Conservation (phyloP, 1,284 basidiomycete species). For the Sanghuangporus weigelae region DNA sequence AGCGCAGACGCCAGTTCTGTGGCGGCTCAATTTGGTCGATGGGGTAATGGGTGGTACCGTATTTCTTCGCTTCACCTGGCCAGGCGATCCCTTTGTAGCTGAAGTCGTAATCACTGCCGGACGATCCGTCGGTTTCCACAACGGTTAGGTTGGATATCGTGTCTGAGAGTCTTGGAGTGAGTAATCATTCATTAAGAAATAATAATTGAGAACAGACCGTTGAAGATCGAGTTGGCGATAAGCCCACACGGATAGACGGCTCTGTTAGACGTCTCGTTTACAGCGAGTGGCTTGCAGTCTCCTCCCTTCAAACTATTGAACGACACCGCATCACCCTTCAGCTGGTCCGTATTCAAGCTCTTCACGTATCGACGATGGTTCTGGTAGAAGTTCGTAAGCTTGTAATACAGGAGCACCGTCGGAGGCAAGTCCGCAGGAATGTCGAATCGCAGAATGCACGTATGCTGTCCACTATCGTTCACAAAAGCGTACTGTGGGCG, state of each 20-base stretch:
- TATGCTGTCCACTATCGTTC: slow-evolving; percentile 44
- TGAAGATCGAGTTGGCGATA: slow-evolving; percentile 98
- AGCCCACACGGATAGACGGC: slow-evolving; percentile 92
- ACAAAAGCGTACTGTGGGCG: slow-evolving; percentile 69
- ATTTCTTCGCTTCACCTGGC: slow-evolving; percentile 92
- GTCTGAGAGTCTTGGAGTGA: slow-evolving; percentile 41
- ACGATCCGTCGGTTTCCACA: slow-evolving; percentile 37
- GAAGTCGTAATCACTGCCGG: slow-evolving; percentile 63
- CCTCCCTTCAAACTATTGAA: slow-evolving; percentile 55
- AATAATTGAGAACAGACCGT: slow-evolving; percentile 51
- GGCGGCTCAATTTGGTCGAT: slow-evolving; percentile 76
- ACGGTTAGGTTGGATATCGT: slow-evolving; percentile 65
- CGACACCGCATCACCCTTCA: slow-evolving; percentile 69
- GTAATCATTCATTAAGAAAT: not conserved
- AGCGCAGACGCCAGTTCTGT: slow-evolving; percentile 82
- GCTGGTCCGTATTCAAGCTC: slow-evolving; percentile 82
- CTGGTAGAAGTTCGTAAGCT: slow-evolving; percentile 95
- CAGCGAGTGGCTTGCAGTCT: slow-evolving; percentile 87
- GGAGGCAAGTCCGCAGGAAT: slow-evolving; percentile 74
- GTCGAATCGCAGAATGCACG: slow-evolving; percentile 78
- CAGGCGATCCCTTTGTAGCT: slow-evolving; percentile 85
- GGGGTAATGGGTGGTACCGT: slow-evolving; percentile 56
- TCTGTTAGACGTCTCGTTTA: slow-evolving; percentile 40
- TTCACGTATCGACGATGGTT: slow-evolving; percentile 98
- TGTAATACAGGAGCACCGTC: slow-evolving; percentile 94